Base-by-base conservation (phyloP, 176 grass and related monocot genomes). In the Eragrostis curvula region DNA sequence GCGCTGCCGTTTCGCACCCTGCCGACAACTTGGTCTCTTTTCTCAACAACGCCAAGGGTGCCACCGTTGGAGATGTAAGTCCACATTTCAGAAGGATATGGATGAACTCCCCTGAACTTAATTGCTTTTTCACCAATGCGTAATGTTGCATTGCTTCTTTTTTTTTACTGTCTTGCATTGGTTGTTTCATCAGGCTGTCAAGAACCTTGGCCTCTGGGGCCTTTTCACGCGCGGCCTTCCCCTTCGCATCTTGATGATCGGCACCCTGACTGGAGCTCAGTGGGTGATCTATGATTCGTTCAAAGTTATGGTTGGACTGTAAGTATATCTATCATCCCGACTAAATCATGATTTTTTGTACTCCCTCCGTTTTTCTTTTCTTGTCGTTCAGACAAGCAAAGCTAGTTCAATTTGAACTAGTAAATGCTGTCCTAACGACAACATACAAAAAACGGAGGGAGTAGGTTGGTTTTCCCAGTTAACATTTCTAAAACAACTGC, bases 231-330 rank as follows among this genome's bases (percentile, higher is more conserved):
- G 94, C 18, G 94, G 94, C 27, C 94, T 97, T 61, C 94, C 94
- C 9, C 87, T 97, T 76, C 94, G 91, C 51, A 94, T 94, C 71
- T 66, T 97, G 56, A 97, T 97, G 94, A 86, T 97, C 61, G 94
- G 94, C 42, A 94, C 94, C 5, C 81, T 97, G 49, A 97, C 94
- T 5, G 94, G 89, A 2, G 63, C 94, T 15, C 89, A 97, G 74
- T 97, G 94, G 91, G 87, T 90, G 13, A 97, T 97, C 70, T 97
- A 94, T 51, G 94, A 97, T 86, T 77, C 94, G 47, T 97, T 97
- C 82, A 94, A 97, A 90, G 94, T 97, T 36, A 87, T 92, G 84
- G 80, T 75, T 79, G 94, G 94, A 74, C 71, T 97, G 94, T 94
- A 88, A 94, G 94, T 94, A 57, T 13, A 64, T 49, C 13, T 78